Percentiles rank a stretch among this genome's conserved stretches.
phyloP scores from a whole-genome alignment of 345 rosid species.

The Lepidium didymum region DNA sequence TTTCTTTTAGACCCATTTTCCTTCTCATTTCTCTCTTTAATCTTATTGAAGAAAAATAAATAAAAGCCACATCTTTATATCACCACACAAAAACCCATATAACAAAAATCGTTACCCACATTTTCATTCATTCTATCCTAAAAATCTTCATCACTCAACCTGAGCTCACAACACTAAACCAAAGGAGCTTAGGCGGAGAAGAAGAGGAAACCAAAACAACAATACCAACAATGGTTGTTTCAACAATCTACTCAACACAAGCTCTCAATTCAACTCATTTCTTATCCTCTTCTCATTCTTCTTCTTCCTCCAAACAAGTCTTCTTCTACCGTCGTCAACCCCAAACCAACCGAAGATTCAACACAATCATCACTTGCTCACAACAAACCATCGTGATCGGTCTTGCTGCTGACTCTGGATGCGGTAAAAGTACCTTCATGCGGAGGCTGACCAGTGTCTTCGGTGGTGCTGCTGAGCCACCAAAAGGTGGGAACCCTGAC shows the following conservation, averaged over 20 bases:
- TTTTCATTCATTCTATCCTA: conserved; percentile 25
- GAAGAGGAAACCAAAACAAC: conserved; percentile 2
- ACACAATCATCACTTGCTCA: conserved; percentile 51
- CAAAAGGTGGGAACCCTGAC: conserved; percentile 92
- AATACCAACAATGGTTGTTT: conserved; percentile 50
- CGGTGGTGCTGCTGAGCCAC: conserved; percentile 94
- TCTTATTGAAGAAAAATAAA: neutral
- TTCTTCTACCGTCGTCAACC: conserved; percentile 38
- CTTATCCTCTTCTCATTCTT: conserved; percentile 42
- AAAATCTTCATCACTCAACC: conserved; percentile 31
- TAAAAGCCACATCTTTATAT: conserved; percentile 14
- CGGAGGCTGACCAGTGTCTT: conserved; percentile 86
- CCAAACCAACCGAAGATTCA: conserved; percentile 28
- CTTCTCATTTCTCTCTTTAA: conserved; percentile 29
- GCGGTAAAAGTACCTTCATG: conserved; percentile 94
- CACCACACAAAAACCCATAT: conserved; percentile 22
- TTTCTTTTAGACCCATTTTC: conserved; percentile 28
- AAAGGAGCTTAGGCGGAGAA: conserved; percentile 30
- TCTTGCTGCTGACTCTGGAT: conserved; percentile 90
- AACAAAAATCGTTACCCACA: conserved; percentile 18
- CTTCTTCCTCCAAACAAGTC: conserved; percentile 46
- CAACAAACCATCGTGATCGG: conserved; percentile 79
- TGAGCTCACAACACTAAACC: conserved; percentile 14
- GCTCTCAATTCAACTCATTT: conserved; percentile 64
- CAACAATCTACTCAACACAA: conserved; percentile 63